Base-by-base conservation (phyloP, 768 basidiomycete species). In the Hebeloma cylindrosporum region DNA sequence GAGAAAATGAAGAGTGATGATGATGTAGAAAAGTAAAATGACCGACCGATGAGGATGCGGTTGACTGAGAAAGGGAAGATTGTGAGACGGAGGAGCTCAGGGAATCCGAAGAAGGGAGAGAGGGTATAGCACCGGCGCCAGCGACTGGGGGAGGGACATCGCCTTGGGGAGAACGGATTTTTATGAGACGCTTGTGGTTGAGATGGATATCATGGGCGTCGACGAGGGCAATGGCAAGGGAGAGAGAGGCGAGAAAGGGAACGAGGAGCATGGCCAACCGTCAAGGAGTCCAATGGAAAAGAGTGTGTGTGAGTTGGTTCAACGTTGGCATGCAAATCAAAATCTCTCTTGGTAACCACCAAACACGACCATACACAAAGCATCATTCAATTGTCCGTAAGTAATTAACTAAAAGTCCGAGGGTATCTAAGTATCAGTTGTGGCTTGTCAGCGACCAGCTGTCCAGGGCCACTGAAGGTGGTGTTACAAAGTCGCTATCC, bases 371-470 rank as follows among this genome's bases (percentile, higher is more conserved):
- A 54, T 35, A 57, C 47, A 35, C 33, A 29, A n/a, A 30, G n/a
- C n/a, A 5, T 16, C 38, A 39, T 23, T 27, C 22, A 10, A 21
- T 10, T 47, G 36, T 49, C 45, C 48, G 32, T 42, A 42, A 43
- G 16, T n/a, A 47, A 44, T 21, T 22, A 41, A 7, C 18, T 27
- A 40, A 20, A 21, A 26, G 41, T 18, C 33, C 14, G 26, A 55
- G 43, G 18, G 35, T 38, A 45, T 48, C 52, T 47, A 54, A 20
- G 31, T 45, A 50, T 62, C 66, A 80, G 60, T 83, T 74, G 64
- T 94, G 92, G 61, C 89, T 93, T 22, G 76, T 84, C 51, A 90
- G 63, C 26, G 77, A 74, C 95, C 95, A 97, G 52, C 65, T 66
- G 50, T 74, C 78, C 43, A 98, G 63, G 2, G 81, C 58, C 13